Conservation (phyloP, 2,329 filamentous ascomycete genomes). For the Teratosphaeria viscida region DNA sequence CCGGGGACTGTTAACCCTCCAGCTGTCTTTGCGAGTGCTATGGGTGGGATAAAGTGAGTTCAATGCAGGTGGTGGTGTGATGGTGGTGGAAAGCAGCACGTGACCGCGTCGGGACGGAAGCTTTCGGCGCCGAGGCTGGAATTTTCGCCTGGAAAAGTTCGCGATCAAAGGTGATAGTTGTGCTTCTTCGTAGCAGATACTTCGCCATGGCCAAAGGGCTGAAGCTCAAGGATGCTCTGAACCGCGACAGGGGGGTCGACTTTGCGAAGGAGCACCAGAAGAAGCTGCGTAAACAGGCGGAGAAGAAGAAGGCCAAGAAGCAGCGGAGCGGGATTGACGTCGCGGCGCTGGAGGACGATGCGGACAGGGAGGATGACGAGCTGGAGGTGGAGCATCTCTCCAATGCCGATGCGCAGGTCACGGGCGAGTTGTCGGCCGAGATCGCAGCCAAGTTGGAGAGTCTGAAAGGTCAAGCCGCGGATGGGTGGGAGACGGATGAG, state of each 20-base stretch:
- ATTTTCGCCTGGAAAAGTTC: neutral
- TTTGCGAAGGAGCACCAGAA: slow-evolving; percentile 59
- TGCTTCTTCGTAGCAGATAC: neutral
- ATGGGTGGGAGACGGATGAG: slow-evolving; percentile 23
- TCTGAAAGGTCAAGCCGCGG: slow-evolving; percentile 14
- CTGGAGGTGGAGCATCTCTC: slow-evolving; percentile 10
- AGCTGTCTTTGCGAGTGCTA: too few relatives aligned
- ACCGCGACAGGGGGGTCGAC: slow-evolving; percentile 51
- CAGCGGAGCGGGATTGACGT: slow-evolving; percentile 21
- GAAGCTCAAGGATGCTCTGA: slow-evolving; percentile 49
- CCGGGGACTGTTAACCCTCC: too few relatives aligned
- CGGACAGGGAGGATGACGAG: slow-evolving; percentile 18
- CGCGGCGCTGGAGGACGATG: slow-evolving; percentile 15
- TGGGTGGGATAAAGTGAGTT: too few relatives aligned
- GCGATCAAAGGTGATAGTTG: neutral
- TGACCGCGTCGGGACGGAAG: neutral
- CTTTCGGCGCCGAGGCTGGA: neutral
- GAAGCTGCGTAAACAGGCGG: slow-evolving; percentile 43
- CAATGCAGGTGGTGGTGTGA: too few relatives aligned
- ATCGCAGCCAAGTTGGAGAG: slow-evolving; percentile 20
- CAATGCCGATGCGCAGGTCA: neutral
- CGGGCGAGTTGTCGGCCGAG: slow-evolving; percentile 11
- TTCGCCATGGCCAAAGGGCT: slow-evolving; percentile 39
- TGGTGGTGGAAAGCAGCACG: neutral
- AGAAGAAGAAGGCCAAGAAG: slow-evolving; percentile 35